A percentile compares a stretch with the other conserved stretches of the same genome.
Conservation (phyloP, 345 rosid species). For the Combretum micranthum region DNA sequence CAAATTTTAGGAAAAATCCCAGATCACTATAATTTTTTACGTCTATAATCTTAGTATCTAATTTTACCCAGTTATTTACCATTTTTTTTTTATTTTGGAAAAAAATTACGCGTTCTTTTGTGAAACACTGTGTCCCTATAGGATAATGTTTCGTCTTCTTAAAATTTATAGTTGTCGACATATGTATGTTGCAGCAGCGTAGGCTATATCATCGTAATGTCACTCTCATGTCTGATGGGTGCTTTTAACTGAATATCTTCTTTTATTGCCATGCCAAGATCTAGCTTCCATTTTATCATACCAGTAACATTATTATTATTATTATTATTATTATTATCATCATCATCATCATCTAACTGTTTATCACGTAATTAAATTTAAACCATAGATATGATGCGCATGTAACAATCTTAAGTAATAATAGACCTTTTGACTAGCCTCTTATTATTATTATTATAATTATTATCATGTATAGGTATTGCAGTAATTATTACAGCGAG, state of each 20-base stretch:
- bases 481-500: slow-evolving; percentile 80
- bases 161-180: neutral
- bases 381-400: slow-evolving; percentile 4
- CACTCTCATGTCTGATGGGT: slow-evolving; percentile 11
- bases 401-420: neutral
- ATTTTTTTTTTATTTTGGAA: no score
- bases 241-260: slow-evolving; percentile 19
- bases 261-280: slow-evolving; percentile 5
- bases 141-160: no score
- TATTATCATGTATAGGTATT: slow-evolving; percentile 47
- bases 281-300: neutral
- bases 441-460: neutral
- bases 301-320: slow-evolving; percentile 14
- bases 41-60: no score
- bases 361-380: slow-evolving; percentile 1
- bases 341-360: slow-evolving; percentile 5
- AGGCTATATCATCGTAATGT: no score
- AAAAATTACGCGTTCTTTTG: no score
- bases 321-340: slow-evolving; percentile 1
- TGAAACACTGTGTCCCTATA: no score
- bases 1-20: no score
- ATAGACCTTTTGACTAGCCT: no score
- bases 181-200: neutral
- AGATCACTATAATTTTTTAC: no score
- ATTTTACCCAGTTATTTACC: no score